phyloP scores from a whole-genome alignment of 2,329 filamentous ascomycete species.

The Exophiala oligosperma region DNA sequence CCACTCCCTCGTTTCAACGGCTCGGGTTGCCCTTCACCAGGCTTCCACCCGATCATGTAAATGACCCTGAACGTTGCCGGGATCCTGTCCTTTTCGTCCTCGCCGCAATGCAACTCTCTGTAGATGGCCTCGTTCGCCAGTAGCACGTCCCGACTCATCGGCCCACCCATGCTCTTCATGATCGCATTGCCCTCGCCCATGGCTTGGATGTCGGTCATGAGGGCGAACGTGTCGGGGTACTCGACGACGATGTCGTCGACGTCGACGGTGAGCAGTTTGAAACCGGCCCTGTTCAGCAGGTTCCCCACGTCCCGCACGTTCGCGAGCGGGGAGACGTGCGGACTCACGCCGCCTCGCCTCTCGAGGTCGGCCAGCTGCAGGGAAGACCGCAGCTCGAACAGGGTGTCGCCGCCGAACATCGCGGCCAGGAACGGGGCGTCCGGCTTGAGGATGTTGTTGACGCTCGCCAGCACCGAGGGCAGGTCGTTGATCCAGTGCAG shows the following conservation, averaged over 20 bases:
- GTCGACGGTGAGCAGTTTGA: slow-evolving; percentile 94
- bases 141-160: slow-evolving; percentile 79
- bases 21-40: slow-evolving; percentile 73
- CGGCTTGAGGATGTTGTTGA: slow-evolving; percentile 84
- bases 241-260: slow-evolving; percentile 97
- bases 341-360: slow-evolving; percentile 83
- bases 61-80: slow-evolving; percentile 94
- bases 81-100: slow-evolving; percentile 49
- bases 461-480: slow-evolving; percentile 77
- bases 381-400: slow-evolving; percentile 90
- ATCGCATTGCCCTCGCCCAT: slow-evolving; percentile 97
- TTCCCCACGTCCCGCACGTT: slow-evolving; percentile 91
- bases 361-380: slow-evolving; percentile 92
- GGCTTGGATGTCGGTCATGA: slow-evolving; percentile 91
- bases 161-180: slow-evolving; percentile 67
- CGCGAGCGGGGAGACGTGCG: slow-evolving; percentile 85
- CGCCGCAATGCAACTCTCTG: slow-evolving; percentile 78
- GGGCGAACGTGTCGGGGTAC: slow-evolving; percentile 82
- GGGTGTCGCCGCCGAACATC: slow-evolving; percentile 93
- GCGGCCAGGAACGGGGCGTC: slow-evolving; percentile 90
- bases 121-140: slow-evolving; percentile 89
- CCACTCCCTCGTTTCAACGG: slow-evolving; percentile 82
- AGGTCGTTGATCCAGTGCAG: slow-evolving; percentile 99
- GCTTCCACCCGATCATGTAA: slow-evolving; percentile 99
- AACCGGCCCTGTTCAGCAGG: slow-evolving; percentile 80